Evolutionary conservation across 164 flowering plant species (phyloP).

Genomic region (Nymphaea thermarum): DNA sequence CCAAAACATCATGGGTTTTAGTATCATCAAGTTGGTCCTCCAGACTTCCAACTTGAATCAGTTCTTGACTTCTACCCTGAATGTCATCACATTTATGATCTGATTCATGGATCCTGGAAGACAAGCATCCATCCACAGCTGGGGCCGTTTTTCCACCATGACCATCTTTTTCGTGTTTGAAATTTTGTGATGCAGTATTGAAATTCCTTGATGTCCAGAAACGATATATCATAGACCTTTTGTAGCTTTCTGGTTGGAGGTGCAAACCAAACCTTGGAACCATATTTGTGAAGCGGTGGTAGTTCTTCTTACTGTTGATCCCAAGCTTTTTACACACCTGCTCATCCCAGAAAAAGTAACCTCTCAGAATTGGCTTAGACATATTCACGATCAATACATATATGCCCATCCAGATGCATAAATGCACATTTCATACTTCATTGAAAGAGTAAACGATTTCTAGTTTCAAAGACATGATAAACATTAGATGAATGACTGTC

Average conservation of each 20-base stretch:
- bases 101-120: not conserved
- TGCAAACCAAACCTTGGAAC: conserved; percentile 56
- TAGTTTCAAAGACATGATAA: no score
- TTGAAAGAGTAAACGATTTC: no score
- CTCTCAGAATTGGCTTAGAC: not conserved
- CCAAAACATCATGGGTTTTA: not conserved
- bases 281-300: conserved; percentile 42
- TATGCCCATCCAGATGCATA: no score
- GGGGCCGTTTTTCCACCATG: not conserved
- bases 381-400: no score
- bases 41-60: not conserved
- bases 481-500: no score
- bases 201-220: conserved; percentile 60
- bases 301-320: conserved; percentile 45
- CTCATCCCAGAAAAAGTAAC: not conserved
- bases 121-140: not conserved
- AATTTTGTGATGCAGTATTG: conserved; percentile 24
- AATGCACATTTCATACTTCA: no score
- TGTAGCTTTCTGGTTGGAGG: conserved; percentile 42
- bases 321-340: conserved; percentile 79
- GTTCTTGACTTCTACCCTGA: conserved; percentile 6
- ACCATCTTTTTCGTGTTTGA: conserved; percentile 13
- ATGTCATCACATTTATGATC: conserved; percentile 13
- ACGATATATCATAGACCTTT: conserved; percentile 45
- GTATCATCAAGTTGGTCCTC: not conserved